Evolutionary conservation across 2,329 filamentous ascomycete species (phyloP), one percentile per base, ranked within the genome.

Genomic region (Aspergillus hortae): DNA sequence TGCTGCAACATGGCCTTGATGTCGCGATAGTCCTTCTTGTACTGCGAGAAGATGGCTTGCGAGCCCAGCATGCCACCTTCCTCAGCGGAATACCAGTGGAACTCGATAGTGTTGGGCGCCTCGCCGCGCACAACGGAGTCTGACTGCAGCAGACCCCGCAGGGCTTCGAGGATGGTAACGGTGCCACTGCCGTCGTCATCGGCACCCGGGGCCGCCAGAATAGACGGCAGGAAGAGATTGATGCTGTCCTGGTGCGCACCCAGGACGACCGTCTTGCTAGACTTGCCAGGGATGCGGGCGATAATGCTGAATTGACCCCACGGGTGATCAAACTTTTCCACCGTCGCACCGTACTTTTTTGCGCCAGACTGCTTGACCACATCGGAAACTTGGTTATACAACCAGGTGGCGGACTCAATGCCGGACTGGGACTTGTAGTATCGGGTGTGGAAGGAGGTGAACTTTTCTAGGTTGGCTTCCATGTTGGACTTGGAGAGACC

Each of bases 1-100:
- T 97, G 92, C 76, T 97, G 92, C 49, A 97, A 82, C 94, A 97
- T 97, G 32, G 92, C 92, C 75, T 92, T 95, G 70, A 97, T 81
- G 59, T 92, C 85, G 23, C 86, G 82, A 30, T 81, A 80, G 19
- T 82, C 73, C 68, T 86, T 84, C 72, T 89, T 86, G 67, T 97
- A 97, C 6, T 82, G 76, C 46, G 82, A 80, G 77, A 96, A 97
- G 69, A 97, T 89, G 49, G 89, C 92, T 70, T 96, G 91, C 63
- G 88, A 92, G 53, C 91, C 91, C 3, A 95, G 81, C 43, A 96
- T 78, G 32, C 92, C 91, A 46, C 87, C 90, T 71, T 96, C 91
- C 70, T 96, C 91, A 10, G 90, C 91, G 42, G 86, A 89, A 76
- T 95, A 96, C 90, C 90, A 96, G 74, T 96, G 92, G 72, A 97